Evolutionary conservation across 371 early-diverging fungal species (phyloP), one percentile per base, ranked within the genome.

Genomic region (Fennellomyces sp.): DNA sequence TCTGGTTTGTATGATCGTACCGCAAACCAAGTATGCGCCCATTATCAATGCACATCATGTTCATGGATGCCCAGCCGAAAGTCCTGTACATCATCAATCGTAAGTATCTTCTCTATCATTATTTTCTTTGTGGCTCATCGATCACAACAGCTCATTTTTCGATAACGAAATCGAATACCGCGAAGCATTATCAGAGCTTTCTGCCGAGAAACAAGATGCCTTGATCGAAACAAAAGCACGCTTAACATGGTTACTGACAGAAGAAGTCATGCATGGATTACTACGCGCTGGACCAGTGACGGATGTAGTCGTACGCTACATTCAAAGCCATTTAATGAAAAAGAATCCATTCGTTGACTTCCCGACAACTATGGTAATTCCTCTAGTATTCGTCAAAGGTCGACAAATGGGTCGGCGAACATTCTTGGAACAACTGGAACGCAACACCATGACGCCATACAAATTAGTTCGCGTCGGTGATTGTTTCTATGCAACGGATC

Each of bases 181-280:
- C 26, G 71, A 71, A 52, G 56, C 64, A 36, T 72, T 83, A 2
- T 70, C 76, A 6, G 67, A 78, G 5, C 69, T 84, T 10, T 69
- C 76, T 21, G 50, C 68, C 15, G 84, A 82, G 26, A 89, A 91
- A 59, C 74, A 75, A 39, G 83, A 81, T 25, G 88, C 88, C 0
- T 58, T 93, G 4, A 66, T 75, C 0, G 88, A 88, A 52, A 85
- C 87, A 0, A 81, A 83, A 47, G 71, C 80, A 5, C 67, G 86
- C 26, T 59, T 93, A 10, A 83, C 84, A 2, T 83, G 82, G 84
- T 63, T 91, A 0, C 77, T 91, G 38, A 87, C 89, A 36, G 90
- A 91, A 58, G 91, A 91, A 69, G 82, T 91, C 12, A 86, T 93
- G 83, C 87, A 90, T 58, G 85, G 85, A 1, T 62, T 93, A 7